Evolutionary conservation across 805 yeast genomes (phyloP).

Genomic region (Schizosaccharomyces octosporus): DNA sequence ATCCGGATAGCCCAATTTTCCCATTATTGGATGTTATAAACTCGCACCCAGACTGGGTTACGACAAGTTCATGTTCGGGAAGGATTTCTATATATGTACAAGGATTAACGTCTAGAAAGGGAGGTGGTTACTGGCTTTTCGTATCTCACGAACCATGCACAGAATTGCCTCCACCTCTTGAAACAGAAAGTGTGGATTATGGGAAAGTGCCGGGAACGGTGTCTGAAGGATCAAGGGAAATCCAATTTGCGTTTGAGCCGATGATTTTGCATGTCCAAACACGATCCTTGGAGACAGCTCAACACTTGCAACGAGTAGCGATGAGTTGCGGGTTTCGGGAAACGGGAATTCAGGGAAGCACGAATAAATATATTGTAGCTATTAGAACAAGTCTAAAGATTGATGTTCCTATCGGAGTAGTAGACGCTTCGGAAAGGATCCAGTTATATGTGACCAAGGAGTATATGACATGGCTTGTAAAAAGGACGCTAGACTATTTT

Average conservation of each 20-base stretch:
- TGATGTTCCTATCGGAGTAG: constrained; percentile 51
- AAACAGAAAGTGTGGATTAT: constrained; percentile 6
- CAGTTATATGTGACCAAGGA: not conserved
- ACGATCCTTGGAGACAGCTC: constrained; percentile 32
- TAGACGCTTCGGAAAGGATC: constrained; percentile 7
- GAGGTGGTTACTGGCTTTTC: constrained; percentile 63
- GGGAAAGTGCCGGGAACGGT: not conserved
- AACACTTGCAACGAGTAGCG: constrained; percentile 38
- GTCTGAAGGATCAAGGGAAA: constrained; percentile 6
- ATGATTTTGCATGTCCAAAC: constrained; percentile 67
- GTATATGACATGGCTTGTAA: not conserved
- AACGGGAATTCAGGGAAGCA: constrained; percentile 58
- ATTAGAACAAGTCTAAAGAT: constrained; percentile 46
- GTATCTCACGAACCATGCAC: constrained; percentile 40
- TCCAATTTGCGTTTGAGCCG: constrained; percentile 64
- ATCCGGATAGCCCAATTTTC: constrained; percentile 47
- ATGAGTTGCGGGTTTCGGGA: constrained; percentile 75
- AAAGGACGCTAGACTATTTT: constrained; percentile 35
- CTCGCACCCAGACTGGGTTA: constrained; percentile 38
- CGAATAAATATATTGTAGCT: constrained; percentile 27
- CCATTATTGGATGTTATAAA: constrained; percentile 54
- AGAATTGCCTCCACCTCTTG: constrained; percentile 16
- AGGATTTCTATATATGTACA: constrained; percentile 62
- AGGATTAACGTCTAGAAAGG: constrained; percentile 33
- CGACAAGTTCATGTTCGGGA: constrained; percentile 77